Evolutionary conservation across 805 yeast genomes (phyloP), one percentile per base, ranked within the genome.

Genomic region (Pichia gijzeniarum): DNA sequence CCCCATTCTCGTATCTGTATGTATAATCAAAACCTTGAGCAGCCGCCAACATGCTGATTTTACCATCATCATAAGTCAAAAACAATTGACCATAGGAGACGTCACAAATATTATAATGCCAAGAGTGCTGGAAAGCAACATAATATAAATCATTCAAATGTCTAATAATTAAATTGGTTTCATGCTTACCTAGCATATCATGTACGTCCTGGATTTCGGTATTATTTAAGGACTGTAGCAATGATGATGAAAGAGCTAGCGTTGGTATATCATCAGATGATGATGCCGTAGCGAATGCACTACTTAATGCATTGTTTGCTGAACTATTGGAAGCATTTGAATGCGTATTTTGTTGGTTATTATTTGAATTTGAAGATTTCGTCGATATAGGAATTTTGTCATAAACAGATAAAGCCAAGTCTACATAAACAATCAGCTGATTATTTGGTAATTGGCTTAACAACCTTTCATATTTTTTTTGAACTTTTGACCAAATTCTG

Each of bases 31-130:
- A 82, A 3, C 93, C 93, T 38, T 68, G 68, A 5, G 86, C 70
- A 25, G 60, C 59, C 36, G 79, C 69, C 44, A 77, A 78, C 59
- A 79, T 70, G 35, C 70, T 68, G 44, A 83, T 65, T 41, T 68
- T 61, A 1, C 43, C 40, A 12, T 38, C 35, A 30, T 46, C 25
- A 18, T 35, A 46, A 13, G 16, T 35, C n/a, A 77, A 64, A 40
- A 67, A 62, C 43, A 80, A 65, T 41, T 64, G 60, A 6, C 84
- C 88, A 52, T 69, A 64, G 20, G 68, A 61, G 25, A 71, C 71
- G 57, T 84, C 91, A 54, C 88, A 77, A 38, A 85, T 65, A 54
- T 82, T 82, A 60, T 80, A 80, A 60, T 85, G 87, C 95, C 95
- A 85, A 47, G 81, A 70, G 55, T 80, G 80, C 56, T 80, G 81